Evolutionary conservation across 192 early-diverging fungal genomes (phyloP).

Genomic region (Podila verticillata): DNA sequence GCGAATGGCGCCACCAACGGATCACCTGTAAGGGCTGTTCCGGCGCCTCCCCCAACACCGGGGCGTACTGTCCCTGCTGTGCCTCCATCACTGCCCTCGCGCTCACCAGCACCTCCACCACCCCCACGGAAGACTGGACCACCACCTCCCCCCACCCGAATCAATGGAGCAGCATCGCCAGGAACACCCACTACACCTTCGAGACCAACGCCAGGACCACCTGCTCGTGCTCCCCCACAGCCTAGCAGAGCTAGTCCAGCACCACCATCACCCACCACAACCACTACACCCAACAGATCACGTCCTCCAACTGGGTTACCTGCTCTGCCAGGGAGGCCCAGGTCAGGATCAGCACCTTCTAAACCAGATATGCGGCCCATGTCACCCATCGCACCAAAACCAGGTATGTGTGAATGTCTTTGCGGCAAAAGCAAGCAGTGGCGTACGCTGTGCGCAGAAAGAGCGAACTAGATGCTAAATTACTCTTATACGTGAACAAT

Average conservation of each 20-base stretch:
- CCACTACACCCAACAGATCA: constrained; percentile 21
- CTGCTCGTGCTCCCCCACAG: constrained; percentile 23
- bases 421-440: not conserved
- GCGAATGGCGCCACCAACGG: constrained; percentile 22
- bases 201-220: constrained; percentile 33
- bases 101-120: constrained; percentile 19
- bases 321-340: constrained; percentile 22
- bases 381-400: constrained; percentile 10
- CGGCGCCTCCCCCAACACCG: constrained; percentile 33
- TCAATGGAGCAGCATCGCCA: constrained; percentile 29
- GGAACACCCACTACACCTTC: constrained; percentile 21
- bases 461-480: not conserved
- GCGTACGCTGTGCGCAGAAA: too few species aligned
- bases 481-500: not conserved
- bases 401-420: not conserved
- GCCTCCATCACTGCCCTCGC: constrained; percentile 17
- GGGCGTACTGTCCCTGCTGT: constrained; percentile 17
- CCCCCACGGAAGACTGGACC: not conserved
- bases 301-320: constrained; percentile 20
- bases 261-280: constrained; percentile 16
- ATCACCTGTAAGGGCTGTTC: constrained; percentile 30
- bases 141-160: constrained; percentile 5
- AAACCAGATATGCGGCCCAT: constrained; percentile 20
- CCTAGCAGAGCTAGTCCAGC: constrained; percentile 23
- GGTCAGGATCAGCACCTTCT: constrained; percentile 35